A percentile compares a stretch with the other conserved stretches of the same genome.
phyloP scores from a whole-genome alignment of 148 eudicot genomes.

The Selenicereus undatus region DNA sequence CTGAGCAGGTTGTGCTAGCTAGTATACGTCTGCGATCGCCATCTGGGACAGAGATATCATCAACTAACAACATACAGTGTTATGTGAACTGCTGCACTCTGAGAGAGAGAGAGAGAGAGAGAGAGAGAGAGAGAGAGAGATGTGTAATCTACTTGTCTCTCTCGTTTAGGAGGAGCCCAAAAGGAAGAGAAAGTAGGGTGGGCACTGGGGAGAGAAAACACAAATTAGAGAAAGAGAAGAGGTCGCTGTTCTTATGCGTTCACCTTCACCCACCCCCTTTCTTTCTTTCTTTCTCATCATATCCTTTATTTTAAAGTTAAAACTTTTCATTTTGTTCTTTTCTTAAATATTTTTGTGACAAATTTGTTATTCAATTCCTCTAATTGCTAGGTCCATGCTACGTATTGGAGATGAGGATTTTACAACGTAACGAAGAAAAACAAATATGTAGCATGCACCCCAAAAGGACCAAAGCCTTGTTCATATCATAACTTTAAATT shows the following conservation, averaged over 20 bases:
- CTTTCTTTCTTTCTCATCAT: conserved; percentile 16
- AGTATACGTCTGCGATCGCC: conserved; percentile 47
- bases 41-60: conserved; percentile 46
- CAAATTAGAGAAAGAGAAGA: conserved; percentile 25
- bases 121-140: neutral
- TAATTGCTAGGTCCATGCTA: neutral
- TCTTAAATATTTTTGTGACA: conserved; percentile 25
- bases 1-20: conserved; percentile 28
- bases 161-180: conserved; percentile 9
- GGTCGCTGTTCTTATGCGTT: conserved; percentile 45
- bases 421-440: no score
- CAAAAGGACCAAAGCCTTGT: no score
- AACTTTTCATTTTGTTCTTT: conserved; percentile 2
- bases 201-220: conserved; percentile 16
- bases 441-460: no score
- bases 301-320: conserved; percentile 18
- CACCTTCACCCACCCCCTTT: conserved; percentile 43
- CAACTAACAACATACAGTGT: conserved; percentile 28
- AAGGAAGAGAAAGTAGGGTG: conserved; percentile 23
- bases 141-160: conserved; percentile 15
- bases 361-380: conserved; percentile 3
- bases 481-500: neutral
- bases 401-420: neutral
- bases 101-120: neutral
- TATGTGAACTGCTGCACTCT: neutral